These are phyloP conservation scores for Komagataella pseudopastoris DNA, from an alignment of 805 yeast species.

Conservation along the genomic window DNA sequence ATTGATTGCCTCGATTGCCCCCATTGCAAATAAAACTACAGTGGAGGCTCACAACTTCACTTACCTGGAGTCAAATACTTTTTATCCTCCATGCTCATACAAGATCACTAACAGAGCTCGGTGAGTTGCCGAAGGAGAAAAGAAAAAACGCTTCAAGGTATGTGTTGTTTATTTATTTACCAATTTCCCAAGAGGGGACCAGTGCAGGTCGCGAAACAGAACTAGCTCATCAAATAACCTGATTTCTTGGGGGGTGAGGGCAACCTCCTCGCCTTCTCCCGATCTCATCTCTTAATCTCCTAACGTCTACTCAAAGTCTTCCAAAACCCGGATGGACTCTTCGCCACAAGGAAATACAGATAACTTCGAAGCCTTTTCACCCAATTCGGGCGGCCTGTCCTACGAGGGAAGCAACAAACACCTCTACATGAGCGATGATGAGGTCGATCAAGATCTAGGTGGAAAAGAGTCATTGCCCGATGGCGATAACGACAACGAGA, in stretches of 20 bases:
- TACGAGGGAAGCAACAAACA: background rate
- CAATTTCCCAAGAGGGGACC: background rate
- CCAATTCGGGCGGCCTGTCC: background rate
- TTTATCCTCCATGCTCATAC: conserved; percentile 17
- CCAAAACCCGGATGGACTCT: background rate
- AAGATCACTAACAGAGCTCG: background rate
- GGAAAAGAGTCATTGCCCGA: background rate
- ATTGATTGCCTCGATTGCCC: conserved; percentile 5
- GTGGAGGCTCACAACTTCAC: conserved; percentile 3
- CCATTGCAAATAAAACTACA: background rate
- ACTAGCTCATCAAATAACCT: background rate
- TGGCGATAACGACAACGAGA: background rate
- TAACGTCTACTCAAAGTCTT: background rate
- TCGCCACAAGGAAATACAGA: background rate
- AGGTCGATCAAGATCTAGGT: background rate
- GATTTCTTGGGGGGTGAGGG: background rate
- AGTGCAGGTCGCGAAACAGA: background rate
- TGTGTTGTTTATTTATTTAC: background rate
- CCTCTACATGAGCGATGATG: background rate
- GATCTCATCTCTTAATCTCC: background rate
- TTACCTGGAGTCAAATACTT: conserved; percentile 22
- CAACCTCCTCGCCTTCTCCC: background rate
- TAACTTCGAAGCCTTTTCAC: background rate
- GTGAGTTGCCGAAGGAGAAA: background rate
- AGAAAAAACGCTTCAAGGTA: background rate